Evolutionary conservation across 1,284 basidiomycete genomes (phyloP).

Genomic region (Mycena citricolor): DNA sequence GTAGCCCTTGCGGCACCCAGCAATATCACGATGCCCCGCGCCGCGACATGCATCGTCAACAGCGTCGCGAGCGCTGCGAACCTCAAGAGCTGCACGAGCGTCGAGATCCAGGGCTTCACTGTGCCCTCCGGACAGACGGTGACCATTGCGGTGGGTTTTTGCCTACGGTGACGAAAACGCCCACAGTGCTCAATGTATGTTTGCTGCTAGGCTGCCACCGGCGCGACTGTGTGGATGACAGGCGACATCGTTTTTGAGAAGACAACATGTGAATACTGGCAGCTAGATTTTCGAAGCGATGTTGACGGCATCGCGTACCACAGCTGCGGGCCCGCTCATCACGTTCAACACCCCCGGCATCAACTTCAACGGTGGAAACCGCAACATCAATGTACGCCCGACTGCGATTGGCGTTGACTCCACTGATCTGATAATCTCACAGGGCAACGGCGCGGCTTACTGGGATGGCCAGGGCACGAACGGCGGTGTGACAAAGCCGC

Average conservation of each 20-base stretch:
- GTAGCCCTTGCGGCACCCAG: no score
- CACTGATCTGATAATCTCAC: no score
- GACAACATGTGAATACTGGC: no score
- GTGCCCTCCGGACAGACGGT: constrained; percentile 23
- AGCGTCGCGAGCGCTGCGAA: constrained; percentile 20
- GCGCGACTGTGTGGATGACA: constrained; percentile 21
- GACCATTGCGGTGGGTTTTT: constrained; percentile 20
- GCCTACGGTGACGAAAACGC: no score
- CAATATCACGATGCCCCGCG: no score
- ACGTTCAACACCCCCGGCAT: constrained; percentile 20
- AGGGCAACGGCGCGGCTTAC: constrained; percentile 24
- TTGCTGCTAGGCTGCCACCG: no score
- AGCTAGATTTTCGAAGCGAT: no score
- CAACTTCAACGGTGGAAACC: constrained; percentile 19
- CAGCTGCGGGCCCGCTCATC: constrained; percentile 22
- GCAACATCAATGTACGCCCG: constrained; percentile 19
- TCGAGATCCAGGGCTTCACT: constrained; percentile 23
- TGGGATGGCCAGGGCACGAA: constrained; percentile 24
- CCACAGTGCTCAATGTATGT: no score
- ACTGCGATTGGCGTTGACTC: background rate
- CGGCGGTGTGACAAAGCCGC: constrained; percentile 22
- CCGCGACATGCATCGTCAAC: constrained; percentile 25
- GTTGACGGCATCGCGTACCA: background rate
- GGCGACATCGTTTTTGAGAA: constrained; percentile 22
- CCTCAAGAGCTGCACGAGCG: constrained; percentile 21